Evolutionary conservation across 176 grass and related monocot genomes (phyloP).

Genomic region (Bolboschoenus planiculmis): DNA sequence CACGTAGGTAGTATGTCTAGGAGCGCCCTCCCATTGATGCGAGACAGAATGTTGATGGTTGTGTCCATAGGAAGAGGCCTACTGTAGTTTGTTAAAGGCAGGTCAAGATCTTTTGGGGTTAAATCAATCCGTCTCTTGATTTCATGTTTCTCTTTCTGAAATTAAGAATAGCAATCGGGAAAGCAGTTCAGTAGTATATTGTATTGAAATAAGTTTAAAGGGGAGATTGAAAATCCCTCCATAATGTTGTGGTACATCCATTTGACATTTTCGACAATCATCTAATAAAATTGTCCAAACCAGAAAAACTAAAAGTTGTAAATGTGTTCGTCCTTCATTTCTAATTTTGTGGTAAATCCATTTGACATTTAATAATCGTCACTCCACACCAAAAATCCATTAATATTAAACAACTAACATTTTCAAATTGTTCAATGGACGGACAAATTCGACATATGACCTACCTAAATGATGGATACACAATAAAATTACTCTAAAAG

Average conservation of each 20-base stretch:
- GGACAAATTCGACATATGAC: too few relatives aligned
- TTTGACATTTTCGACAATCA: not conserved
- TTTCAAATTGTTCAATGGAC: not conserved
- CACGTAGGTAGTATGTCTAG: not conserved
- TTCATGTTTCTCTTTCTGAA: not conserved
- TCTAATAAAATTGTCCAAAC: not conserved
- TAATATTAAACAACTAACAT: not conserved
- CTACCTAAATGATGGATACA: not conserved
- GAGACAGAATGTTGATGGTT: conserved; percentile 16
- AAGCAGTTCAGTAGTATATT: not conserved
- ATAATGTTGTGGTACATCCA: not conserved
- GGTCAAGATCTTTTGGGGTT: conserved; percentile 2
- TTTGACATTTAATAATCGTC: too few relatives aligned
- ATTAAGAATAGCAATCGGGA: not conserved
- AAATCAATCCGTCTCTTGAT: not conserved
- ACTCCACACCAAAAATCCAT: not conserved
- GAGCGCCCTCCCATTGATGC: conserved; percentile 16
- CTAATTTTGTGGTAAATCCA: too few relatives aligned
- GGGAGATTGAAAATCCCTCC: not conserved
- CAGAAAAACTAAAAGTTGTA: not conserved
- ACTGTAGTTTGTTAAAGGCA: not conserved
- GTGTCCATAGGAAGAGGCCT: not conserved
- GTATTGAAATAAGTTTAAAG: not conserved
- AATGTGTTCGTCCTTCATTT: not conserved
- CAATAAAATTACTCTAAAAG: not conserved